A percentile compares a stretch with the other conserved stretches of the same genome.
These are phyloP conservation scores for Moesziomyces aphidis DNA, from an alignment of 1,284 basidiomycete genomes.

Conservation along the genomic window DNA sequence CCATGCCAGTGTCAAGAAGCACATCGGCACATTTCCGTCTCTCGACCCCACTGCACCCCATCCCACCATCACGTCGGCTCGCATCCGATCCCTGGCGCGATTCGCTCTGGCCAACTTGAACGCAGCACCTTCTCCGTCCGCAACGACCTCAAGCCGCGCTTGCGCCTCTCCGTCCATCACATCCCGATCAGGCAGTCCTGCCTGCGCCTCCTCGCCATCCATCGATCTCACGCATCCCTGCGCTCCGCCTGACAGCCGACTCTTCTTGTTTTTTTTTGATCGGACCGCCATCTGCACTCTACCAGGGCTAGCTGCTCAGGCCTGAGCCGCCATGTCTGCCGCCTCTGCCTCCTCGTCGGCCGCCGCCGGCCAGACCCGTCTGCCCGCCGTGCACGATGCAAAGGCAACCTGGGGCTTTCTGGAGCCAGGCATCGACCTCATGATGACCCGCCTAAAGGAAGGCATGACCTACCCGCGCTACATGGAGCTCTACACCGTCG, in stretches of 20 bases:
- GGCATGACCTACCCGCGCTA: constrained; percentile 93
- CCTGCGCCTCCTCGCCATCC: not conserved
- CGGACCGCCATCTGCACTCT: not conserved
- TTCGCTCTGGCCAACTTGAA: too few species aligned
- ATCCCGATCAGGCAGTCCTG: too few species aligned
- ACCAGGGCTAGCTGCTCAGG: not conserved
- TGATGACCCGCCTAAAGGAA: constrained; percentile 73
- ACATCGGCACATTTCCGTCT: too few species aligned
- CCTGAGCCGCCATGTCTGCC: constrained; percentile 19
- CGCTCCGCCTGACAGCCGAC: not conserved
- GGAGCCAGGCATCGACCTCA: constrained; percentile 78
- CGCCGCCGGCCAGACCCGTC: constrained; percentile 18
- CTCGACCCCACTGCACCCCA: too few species aligned
- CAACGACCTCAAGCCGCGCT: too few species aligned
- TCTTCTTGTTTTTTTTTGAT: not conserved
- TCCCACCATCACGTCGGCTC: too few species aligned
- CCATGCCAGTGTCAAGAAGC: too few species aligned
- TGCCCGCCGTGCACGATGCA: constrained; percentile 42
- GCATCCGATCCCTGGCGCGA: too few species aligned
- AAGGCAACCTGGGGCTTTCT: constrained; percentile 87
- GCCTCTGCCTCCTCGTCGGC: constrained; percentile 16
- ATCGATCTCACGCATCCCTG: too few species aligned
- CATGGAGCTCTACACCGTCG: constrained; percentile 86
- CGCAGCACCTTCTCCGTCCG: too few species aligned
- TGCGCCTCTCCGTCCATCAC: too few species aligned